phyloP scores from a whole-genome alignment of 2,329 filamentous ascomycete species.

The Beauveria asiatica region DNA sequence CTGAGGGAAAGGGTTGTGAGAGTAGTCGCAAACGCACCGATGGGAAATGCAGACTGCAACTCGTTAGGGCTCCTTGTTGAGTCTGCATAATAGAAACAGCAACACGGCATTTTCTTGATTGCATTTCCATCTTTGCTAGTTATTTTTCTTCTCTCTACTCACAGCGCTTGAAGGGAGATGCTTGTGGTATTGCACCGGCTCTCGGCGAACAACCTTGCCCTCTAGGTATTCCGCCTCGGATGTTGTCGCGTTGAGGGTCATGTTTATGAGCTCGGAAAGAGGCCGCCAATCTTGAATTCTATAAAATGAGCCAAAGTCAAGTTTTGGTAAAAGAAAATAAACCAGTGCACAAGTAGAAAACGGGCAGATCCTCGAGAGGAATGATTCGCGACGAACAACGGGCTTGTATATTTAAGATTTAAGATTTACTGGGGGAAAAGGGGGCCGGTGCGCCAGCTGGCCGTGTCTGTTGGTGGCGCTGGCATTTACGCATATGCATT shows the following conservation, averaged over 20 bases:
- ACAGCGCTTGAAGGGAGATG: not conserved
- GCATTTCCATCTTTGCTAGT: not conserved
- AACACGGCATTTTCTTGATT: not conserved
- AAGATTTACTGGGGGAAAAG: too few relatives aligned
- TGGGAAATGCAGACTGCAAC: slow-evolving; percentile 36
- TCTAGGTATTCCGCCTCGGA: not conserved
- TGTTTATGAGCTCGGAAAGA: not conserved
- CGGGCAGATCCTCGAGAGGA: too few relatives aligned
- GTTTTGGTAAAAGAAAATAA: too few relatives aligned
- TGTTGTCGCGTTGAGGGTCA: not conserved
- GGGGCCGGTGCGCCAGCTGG: too few relatives aligned
- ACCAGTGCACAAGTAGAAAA: too few relatives aligned
- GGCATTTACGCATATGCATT: too few relatives aligned
- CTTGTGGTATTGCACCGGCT: not conserved
- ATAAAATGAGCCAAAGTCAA: too few relatives aligned
- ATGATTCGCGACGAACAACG: too few relatives aligned
- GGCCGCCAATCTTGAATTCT: too few relatives aligned
- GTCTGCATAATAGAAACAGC: too few relatives aligned
- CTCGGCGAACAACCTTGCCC: not conserved
- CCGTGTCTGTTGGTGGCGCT: too few relatives aligned
- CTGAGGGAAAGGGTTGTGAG: slow-evolving; percentile 43
- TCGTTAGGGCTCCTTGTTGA: not conserved
- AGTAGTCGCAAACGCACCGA: slow-evolving; percentile 46
- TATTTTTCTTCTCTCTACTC: not conserved
- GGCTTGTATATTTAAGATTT: too few relatives aligned